phyloP scores from a whole-genome alignment of 2,329 filamentous ascomycete genomes.

The Penicillium palitans region DNA sequence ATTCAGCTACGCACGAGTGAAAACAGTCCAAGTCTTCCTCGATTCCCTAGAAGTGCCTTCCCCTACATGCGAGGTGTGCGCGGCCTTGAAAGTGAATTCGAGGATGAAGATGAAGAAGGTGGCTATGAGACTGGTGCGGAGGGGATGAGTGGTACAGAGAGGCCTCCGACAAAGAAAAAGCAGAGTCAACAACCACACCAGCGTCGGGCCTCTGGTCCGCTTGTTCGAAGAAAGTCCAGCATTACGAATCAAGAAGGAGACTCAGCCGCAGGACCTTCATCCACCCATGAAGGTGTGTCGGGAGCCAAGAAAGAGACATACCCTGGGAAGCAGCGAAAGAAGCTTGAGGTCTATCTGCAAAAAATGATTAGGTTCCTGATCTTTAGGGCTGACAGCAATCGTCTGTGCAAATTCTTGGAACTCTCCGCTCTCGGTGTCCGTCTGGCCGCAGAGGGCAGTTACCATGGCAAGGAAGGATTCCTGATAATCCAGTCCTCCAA shows the following conservation, averaged over 20 bases:
- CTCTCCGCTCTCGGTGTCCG: slow-evolving; percentile 91
- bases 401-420: slow-evolving; percentile 93
- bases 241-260: slow-evolving; percentile 44
- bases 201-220: slow-evolving; percentile 56
- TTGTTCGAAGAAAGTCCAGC: slow-evolving; percentile 62
- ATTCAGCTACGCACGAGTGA: slow-evolving; percentile 69
- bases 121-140: slow-evolving; percentile 57
- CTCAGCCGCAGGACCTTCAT: slow-evolving; percentile 36
- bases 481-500: slow-evolving; percentile 90
- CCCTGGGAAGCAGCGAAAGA: slow-evolving; percentile 77
- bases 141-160: slow-evolving; percentile 68
- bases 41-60: slow-evolving; percentile 85
- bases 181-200: slow-evolving; percentile 28
- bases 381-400: slow-evolving; percentile 92
- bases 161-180: slow-evolving; percentile 54
- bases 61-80: slow-evolving; percentile 83
- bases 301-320: slow-evolving; percentile 58
- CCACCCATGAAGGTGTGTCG: slow-evolving; percentile 37
- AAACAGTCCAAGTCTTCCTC: slow-evolving; percentile 74
- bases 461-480: slow-evolving; percentile 96
- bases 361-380: slow-evolving; percentile 96
- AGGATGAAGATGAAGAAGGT: slow-evolving; percentile 60
- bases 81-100: slow-evolving; percentile 77
- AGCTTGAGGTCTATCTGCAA: slow-evolving; percentile 85
- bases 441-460: slow-evolving; percentile 90